A percentile compares a stretch with the other conserved stretches of the same genome.
Evolutionary conservation across 2,329 filamentous ascomycete genomes (phyloP).

Genomic region (Fusarium nanum): DNA sequence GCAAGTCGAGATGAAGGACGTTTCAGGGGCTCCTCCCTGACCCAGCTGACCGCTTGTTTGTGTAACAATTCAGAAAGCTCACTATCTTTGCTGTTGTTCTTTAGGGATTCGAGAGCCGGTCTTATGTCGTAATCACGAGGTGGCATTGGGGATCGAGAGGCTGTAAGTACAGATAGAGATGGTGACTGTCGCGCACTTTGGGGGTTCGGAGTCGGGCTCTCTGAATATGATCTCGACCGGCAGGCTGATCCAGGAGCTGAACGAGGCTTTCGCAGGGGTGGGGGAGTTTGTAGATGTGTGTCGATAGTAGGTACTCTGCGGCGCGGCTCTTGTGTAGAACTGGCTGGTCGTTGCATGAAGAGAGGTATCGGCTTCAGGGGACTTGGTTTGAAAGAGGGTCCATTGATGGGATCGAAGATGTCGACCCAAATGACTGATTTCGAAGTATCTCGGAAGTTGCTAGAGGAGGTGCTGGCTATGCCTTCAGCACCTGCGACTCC

Average conservation of each 20-base stretch:
- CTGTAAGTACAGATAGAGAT: slow-evolving; percentile 1
- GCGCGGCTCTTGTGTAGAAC: slow-evolving; percentile 18
- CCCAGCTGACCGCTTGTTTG: slow-evolving; percentile 35
- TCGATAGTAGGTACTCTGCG: slow-evolving; percentile 19
- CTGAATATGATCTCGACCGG: not conserved
- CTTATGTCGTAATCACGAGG: slow-evolving; percentile 4
- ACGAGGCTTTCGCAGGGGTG: slow-evolving; percentile 8
- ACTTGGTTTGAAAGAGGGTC: slow-evolving; percentile 60
- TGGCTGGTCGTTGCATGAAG: slow-evolving; percentile 56
- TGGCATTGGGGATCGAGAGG: not conserved
- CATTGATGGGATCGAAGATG: slow-evolving; percentile 61
- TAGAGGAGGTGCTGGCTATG: not conserved
- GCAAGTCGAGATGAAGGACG: slow-evolving; percentile 53
- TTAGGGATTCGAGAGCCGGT: not conserved
- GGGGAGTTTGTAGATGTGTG: slow-evolving; percentile 26
- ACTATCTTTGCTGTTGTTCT: slow-evolving; percentile 4
- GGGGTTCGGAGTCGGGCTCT: not conserved
- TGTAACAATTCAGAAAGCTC: slow-evolving; percentile 21
- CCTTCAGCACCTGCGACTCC: slow-evolving; percentile 16
- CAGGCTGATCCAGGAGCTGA: slow-evolving; percentile 15
- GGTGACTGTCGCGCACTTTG: not conserved
- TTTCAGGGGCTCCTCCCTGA: slow-evolving; percentile 55
- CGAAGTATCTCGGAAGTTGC: slow-evolving; percentile 40
- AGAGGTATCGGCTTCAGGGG: slow-evolving; percentile 63
- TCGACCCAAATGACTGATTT: slow-evolving; percentile 61